Evolutionary conservation across 2,329 filamentous ascomycete species (phyloP).

Genomic region (Pseudogymnoascus sp.): DNA sequence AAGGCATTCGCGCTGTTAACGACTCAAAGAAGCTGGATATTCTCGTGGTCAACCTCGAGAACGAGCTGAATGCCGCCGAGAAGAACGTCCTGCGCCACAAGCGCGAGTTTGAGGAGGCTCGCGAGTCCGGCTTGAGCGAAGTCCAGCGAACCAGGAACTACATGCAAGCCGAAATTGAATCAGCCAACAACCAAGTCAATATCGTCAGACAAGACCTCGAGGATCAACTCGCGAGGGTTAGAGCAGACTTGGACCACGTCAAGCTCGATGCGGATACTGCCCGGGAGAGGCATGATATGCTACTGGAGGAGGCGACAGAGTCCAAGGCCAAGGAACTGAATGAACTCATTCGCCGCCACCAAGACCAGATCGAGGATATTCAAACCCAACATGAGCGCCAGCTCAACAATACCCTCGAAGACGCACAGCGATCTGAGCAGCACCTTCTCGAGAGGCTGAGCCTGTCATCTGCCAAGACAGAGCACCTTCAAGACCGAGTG

Average conservation of each 20-base stretch:
- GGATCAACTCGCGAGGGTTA: conserved; percentile 65
- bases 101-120: conserved; percentile 70
- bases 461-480: conserved; percentile 75
- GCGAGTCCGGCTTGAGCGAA: conserved; percentile 72
- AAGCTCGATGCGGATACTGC: conserved; percentile 74
- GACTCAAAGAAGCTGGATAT: conserved; percentile 56
- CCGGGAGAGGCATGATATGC: conserved; percentile 74
- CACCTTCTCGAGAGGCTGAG: conserved; percentile 75
- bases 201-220: conserved; percentile 76
- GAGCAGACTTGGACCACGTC: conserved; percentile 69
- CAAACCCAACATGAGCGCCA: conserved; percentile 69
- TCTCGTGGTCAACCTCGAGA: conserved; percentile 50
- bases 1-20: conserved; percentile 57
- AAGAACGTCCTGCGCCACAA: conserved; percentile 15
- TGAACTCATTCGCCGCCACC: conserved; percentile 51
- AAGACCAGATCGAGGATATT: conserved; percentile 67
- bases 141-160: conserved; percentile 73
- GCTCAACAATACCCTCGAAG: conserved; percentile 68
- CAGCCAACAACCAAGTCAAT: conserved; percentile 80
- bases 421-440: conserved; percentile 72
- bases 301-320: conserved; percentile 73
- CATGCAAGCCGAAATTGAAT: conserved; percentile 75
- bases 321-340: conserved; percentile 54
- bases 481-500: conserved; percentile 81
- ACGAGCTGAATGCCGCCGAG: conserved; percentile 61